Percentiles rank a stretch among this genome's conserved stretches.
These are phyloP conservation scores for Tetracentron sinense DNA, from an alignment of 164 flowering plant species.

Conservation along the genomic window DNA sequence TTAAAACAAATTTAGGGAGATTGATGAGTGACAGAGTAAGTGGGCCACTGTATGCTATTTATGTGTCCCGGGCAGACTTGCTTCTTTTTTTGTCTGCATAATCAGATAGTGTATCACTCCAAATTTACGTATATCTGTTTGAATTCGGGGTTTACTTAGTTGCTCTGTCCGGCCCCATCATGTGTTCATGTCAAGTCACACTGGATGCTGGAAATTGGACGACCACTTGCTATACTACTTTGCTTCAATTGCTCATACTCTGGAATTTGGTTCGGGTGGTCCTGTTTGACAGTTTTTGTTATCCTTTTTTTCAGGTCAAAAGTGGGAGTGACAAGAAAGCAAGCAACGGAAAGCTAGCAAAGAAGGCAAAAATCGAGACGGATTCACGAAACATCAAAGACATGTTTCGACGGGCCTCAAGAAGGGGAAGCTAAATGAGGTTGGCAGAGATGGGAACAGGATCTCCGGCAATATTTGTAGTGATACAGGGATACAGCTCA, in stretches of 20 bases:
- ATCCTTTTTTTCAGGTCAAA: slow-evolving; percentile 35
- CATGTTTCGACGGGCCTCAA: slow-evolving; percentile 66
- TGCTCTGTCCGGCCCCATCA: background rate
- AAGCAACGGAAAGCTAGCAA: slow-evolving; percentile 39
- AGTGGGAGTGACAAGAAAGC: slow-evolving; percentile 36
- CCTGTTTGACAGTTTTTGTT: too few relatives aligned
- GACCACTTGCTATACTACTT: background rate
- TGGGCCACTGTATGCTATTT: too few relatives aligned
- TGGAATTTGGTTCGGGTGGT: background rate
- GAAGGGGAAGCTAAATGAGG: slow-evolving; percentile 22
- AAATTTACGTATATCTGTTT: too few relatives aligned
- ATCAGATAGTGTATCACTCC: too few relatives aligned
- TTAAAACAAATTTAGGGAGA: too few relatives aligned
- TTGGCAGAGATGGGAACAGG: background rate
- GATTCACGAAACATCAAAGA: slow-evolving; percentile 67
- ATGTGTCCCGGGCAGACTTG: too few relatives aligned
- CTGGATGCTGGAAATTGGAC: background rate
- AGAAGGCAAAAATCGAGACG: slow-evolving; percentile 65
- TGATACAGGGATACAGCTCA: too few relatives aligned
- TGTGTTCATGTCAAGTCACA: background rate
- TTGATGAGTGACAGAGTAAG: too few relatives aligned
- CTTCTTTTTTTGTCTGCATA: too few relatives aligned
- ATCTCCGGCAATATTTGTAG: too few relatives aligned
- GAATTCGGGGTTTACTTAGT: too few relatives aligned
- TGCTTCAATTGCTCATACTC: background rate